A percentile compares a stretch with the other conserved stretches of the same genome.
Evolutionary conservation across 768 basidiomycete species (phyloP).

Genomic region (Termitomyces sp.): DNA sequence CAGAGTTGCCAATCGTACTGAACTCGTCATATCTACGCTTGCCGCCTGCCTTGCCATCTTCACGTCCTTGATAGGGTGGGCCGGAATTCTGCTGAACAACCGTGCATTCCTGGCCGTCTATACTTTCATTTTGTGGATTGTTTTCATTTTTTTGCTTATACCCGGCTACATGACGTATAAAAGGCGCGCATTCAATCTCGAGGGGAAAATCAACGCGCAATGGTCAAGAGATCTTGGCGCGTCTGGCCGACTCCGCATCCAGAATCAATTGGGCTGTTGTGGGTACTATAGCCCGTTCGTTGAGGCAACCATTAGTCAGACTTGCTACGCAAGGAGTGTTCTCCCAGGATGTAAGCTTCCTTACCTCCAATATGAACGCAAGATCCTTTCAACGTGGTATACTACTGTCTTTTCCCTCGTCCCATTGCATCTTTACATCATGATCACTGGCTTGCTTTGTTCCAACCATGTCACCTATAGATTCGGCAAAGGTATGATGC

Average conservation of each 20-base stretch:
- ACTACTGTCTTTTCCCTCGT: slow-evolving; percentile 58
- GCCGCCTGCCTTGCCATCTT: slow-evolving; percentile 54
- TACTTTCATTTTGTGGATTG: slow-evolving; percentile 72
- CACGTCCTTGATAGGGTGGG: slow-evolving; percentile 69
- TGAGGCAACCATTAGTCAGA: slow-evolving; percentile 69
- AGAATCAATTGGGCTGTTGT: slow-evolving; percentile 73
- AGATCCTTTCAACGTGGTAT: slow-evolving; percentile 59
- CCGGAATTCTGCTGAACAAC: slow-evolving; percentile 80
- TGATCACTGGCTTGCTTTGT: slow-evolving; percentile 60
- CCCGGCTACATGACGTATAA: slow-evolving; percentile 82
- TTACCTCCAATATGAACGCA: slow-evolving; percentile 53
- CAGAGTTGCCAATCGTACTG: slow-evolving; percentile 59
- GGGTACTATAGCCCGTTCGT: slow-evolving; percentile 78
- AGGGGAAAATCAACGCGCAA: slow-evolving; percentile 74
- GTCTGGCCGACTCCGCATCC: slow-evolving; percentile 57
- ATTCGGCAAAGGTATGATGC: slow-evolving; percentile 87
- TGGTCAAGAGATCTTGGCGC: slow-evolving; percentile 64
- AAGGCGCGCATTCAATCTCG: slow-evolving; percentile 67
- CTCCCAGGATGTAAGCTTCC: slow-evolving; percentile 69
- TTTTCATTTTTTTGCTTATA: slow-evolving; percentile 61
- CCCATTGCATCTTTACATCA: slow-evolving; percentile 60
- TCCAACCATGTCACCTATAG: slow-evolving; percentile 83
- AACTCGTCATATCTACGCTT: slow-evolving; percentile 66
- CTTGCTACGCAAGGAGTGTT: slow-evolving; percentile 67
- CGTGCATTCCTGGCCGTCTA: slow-evolving; percentile 77